Base-by-base conservation (phyloP, 129 eudicot genomes). In the Artemisia tridentata region DNA sequence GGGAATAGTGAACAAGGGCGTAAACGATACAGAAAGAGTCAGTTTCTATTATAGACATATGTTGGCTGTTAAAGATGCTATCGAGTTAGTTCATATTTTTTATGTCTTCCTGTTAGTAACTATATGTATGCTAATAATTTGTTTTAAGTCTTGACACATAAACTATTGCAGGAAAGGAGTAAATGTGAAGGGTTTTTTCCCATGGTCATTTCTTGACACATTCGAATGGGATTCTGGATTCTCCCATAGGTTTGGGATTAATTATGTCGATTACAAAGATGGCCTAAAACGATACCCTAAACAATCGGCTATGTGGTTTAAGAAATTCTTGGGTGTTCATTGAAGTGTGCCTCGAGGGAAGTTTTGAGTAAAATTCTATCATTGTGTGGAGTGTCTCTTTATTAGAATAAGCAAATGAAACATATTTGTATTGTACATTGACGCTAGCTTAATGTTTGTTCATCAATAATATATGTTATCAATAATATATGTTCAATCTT, bases 191-290 rank as follows among this genome's bases (percentile, higher is more conserved):
- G 85, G 85, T 17, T 72, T 20, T 69, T 47, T 81, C 38, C 68
- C 82, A 5, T 81, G 85, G 85, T 58, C 82, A 49, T 77, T 81
- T 58, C 53, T 72, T 62, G 85, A 81, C 59, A 68, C 62, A 16
- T 81, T 72, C 55, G 89, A 84, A 62, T 84, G 89, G 89, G 51
- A 11, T 1, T 73, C 83, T 0, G 88, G 88, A 9, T 84, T 69
- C 61, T 14, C 56, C 0, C 51, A 4, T 4, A 66, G 78, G 29
- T 84, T 77, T 41, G 88, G 88, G n/a, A 16, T 84, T 17, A 29
- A 38, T 18, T 80, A 68, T 21, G 83, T 84, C 31, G 84, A 80
- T 57, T 75, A 59, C 69, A 57, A 80, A 29, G 23, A 70, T 53
- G 71, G 54, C 25, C 45, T 80, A 7, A 80, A 55, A 55, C 68